Percentiles rank a stretch among this genome's conserved stretches.
Conservation (phyloP, 345 rosid species). For the Sonneratia caseolaris region DNA sequence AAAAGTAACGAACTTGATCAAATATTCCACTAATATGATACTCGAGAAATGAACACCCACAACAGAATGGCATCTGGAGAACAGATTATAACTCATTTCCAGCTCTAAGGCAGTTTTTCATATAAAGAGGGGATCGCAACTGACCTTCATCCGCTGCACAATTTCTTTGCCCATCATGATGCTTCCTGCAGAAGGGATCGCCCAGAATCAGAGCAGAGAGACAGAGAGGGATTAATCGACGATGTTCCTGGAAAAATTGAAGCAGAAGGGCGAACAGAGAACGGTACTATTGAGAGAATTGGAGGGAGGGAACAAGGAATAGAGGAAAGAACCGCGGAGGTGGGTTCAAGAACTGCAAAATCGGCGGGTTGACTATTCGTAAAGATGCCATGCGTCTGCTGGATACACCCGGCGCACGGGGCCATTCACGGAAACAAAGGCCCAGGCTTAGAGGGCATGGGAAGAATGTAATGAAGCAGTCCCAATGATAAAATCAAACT, state of each 20-base stretch:
- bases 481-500: too few species aligned
- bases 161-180: conserved; percentile 55
- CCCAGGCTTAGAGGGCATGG: too few species aligned
- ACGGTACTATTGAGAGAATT: too few species aligned
- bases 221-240: not conserved
- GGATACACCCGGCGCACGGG: not conserved
- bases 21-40: not conserved
- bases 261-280: not conserved
- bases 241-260: not conserved
- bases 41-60: not conserved
- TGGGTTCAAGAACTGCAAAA: not conserved
- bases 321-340: not conserved
- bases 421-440: not conserved
- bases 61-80: not conserved
- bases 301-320: not conserved
- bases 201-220: conserved; percentile 1
- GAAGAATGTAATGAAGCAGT: too few species aligned
- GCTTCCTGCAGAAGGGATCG: not conserved
- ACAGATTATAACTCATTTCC: not conserved
- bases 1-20: not conserved
- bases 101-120: not conserved
- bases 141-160: conserved; percentile 71
- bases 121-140: conserved; percentile 3
- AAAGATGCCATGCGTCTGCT: not conserved
- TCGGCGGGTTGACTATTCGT: conserved; percentile 3